Evolutionary conservation across 805 yeast species (phyloP), one percentile per base, ranked within the genome.

Genomic region (Metschnikowia henanensis): DNA sequence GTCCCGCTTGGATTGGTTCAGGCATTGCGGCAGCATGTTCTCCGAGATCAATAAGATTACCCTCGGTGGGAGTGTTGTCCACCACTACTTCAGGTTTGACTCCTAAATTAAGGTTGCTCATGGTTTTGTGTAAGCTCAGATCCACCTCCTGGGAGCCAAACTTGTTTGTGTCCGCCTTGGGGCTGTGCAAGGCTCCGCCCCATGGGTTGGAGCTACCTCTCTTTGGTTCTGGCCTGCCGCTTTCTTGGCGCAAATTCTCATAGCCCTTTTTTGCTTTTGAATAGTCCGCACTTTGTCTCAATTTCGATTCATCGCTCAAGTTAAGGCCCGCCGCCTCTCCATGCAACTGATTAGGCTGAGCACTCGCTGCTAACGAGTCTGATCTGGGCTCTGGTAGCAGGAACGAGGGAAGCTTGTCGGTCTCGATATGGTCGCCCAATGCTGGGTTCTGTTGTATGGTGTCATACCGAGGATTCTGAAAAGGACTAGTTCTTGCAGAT

Each of bases 131-230:
- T 38, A 48, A 45, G 21, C 38, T 30, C 35, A 31, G 15, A 13
- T 35, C 45, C 8, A 16, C 12, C 6, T 30, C 37, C 10, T 41
- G 40, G n/a, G 26, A 5, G 2, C 12, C 22, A 8, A 6, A 22
- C 12, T 20, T 25, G 17, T 21, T 35, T 13, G 30, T 21, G 17
- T 34, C 33, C 30, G 32, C 16, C 9, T 30, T 41, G 3, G 46
- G 37, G 15, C 33, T 41, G 39, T 6, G 16, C 12, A 52, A 38
- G 1, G 51, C 47, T 13, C 30, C 39, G 12, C 56, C 47, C 56
- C 56, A 52, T 15, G 56, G 56, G 29, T 52, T 52, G 18, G 46
- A 47, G 15, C 37, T 33, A 7, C 41, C 51, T 30, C 48, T 41
- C 30, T 33, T 37, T 5, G 41, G 19, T 18, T 42, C 46, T 12